Evolutionary conservation across 768 basidiomycete genomes (phyloP), one percentile per base, ranked within the genome.

Genomic region (Exsudoporus frostii): DNA sequence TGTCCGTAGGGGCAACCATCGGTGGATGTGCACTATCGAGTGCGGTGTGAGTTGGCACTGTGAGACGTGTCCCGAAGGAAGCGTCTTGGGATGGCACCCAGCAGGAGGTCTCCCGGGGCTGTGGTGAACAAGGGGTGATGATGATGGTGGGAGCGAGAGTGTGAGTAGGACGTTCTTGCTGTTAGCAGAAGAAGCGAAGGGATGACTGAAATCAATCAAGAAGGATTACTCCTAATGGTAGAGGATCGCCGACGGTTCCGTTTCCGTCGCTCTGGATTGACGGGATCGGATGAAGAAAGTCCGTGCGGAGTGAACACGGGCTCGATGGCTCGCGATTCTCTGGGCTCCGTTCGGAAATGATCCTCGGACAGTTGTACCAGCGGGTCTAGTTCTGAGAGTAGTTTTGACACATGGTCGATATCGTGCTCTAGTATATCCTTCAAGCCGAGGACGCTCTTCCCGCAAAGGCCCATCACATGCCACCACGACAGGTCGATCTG

Each of bases 41-140:
- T 24, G 69, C 70, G 3, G 74, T 71, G 56, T 80, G 71, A 36
- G 65, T 68, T 6, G 82, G 83, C 15, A 85, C 77, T 2, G 77
- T 75, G 22, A 84, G 75, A 29, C 71, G 71, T 44, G 71, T 67
- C 33, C 80, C 78, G 60, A 82, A 84, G 5, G 74, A 78, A 14
- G 75, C 69, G 60, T 84, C 77, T 65, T 85, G 83, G 56, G 72
- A 73, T 11, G 83, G 82, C 19, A 81, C 73, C 53, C 73, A 77
- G 42, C 71, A 77, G 1, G 77, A 73, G 5, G 63, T 67, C 53
- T 76, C 75, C 36, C 63, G 73, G 7, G 71, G 58, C 32, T 74
- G 71, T 1, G 71, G 52, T 4, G 71, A 66, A 61, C 79, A 80
- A 5, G 76, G 75, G 1, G 79, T 82, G 24, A 85, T 70, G 45